A percentile compares a stretch with the other conserved stretches of the same genome.
Conservation (phyloP, 2,329 filamentous ascomycete species). For the Apiospora koreana region DNA sequence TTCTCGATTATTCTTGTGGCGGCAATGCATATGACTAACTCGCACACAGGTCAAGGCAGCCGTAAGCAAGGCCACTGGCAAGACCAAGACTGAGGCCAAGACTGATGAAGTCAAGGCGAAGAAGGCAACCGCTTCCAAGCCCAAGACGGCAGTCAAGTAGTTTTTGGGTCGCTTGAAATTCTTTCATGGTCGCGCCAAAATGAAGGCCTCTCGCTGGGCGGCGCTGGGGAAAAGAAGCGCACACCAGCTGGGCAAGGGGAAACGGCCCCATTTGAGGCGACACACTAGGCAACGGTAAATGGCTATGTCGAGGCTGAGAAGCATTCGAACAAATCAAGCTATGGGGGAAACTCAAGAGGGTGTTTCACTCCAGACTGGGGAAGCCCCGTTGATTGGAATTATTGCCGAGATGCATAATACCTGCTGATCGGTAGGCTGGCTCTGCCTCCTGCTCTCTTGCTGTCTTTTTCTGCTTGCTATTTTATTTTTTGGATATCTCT, state of each 20-base stretch:
- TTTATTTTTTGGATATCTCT: background rate
- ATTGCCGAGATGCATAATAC: background rate
- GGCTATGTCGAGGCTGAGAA: background rate
- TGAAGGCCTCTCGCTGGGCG: background rate
- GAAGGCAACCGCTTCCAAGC: constrained; percentile 28
- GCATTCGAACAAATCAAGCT: background rate
- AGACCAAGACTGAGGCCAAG: constrained; percentile 25
- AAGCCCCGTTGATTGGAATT: background rate
- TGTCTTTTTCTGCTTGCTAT: background rate
- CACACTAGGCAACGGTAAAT: background rate
- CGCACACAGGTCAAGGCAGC: constrained; percentile 29
- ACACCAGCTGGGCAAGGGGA: background rate
- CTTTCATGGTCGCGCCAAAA: background rate
- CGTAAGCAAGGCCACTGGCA: constrained; percentile 31
- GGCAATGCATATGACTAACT: background rate
- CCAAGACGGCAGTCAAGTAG: constrained; percentile 29
- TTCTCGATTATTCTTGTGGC: background rate
- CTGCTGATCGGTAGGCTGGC: background rate
- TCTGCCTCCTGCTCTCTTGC: background rate
- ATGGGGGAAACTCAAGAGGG: background rate
- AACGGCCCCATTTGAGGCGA: background rate
- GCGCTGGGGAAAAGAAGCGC: background rate
- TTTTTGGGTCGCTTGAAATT: background rate
- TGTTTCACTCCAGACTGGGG: background rate
- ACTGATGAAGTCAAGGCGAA: constrained; percentile 21